Conservation (phyloP, 148 eudicot species). For the Beta vulgaris region DNA sequence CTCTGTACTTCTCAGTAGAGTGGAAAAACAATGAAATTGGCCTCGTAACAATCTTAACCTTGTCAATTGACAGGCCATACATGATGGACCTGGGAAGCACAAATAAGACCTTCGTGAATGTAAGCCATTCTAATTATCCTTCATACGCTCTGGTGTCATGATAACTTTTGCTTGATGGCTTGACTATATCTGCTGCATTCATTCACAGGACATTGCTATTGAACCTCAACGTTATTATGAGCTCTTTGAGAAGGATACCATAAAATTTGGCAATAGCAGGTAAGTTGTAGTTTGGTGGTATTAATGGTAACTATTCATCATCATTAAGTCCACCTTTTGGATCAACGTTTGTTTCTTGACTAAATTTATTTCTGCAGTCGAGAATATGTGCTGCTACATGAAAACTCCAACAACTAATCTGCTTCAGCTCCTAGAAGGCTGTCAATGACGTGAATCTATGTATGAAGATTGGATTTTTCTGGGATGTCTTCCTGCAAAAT, state of each 20-base stretch:
- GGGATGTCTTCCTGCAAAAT: background rate
- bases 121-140: constrained; percentile 31
- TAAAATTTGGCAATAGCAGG: constrained; percentile 95
- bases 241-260: constrained; percentile 77
- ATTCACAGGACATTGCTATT: constrained; percentile 68
- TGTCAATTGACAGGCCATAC: constrained; percentile 60
- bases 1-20: background rate
- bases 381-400: constrained; percentile 87
- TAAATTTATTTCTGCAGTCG: constrained; percentile 56
- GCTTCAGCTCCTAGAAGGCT: background rate
- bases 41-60: constrained; percentile 10
- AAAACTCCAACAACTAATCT: constrained; percentile 48
- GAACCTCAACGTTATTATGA: constrained; percentile 90
- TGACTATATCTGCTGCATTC: constrained; percentile 21
- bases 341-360: background rate
- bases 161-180: constrained; percentile 6
- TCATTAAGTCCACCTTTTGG: background rate
- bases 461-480: background rate
- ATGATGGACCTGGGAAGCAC: constrained; percentile 99
- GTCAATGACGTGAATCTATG: background rate
- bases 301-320: background rate
- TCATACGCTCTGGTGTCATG: background rate
- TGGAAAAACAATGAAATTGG: background rate
- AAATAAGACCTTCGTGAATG: constrained; percentile 86
- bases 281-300: constrained; percentile 26